These are phyloP conservation scores for Astrothelium macrocarpum DNA, from an alignment of 495 filamentous ascomycete genomes.

Conservation along the genomic window DNA sequence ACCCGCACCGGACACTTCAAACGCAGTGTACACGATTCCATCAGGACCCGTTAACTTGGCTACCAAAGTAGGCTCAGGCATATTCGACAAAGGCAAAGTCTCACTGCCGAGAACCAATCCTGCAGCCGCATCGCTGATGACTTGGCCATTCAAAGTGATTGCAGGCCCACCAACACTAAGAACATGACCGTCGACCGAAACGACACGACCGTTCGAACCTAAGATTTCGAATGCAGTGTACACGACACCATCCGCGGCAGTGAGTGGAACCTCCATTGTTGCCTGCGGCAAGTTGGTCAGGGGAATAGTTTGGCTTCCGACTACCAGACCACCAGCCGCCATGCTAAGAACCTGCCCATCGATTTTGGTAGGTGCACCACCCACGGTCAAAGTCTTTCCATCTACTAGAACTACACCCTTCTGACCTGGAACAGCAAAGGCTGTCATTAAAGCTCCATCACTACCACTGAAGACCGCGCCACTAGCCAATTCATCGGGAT, in stretches of 20 bases:
- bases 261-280: not conserved
- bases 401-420: no score
- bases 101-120: not conserved
- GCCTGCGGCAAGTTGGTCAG: not conserved
- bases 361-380: no score
- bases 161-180: constrained; percentile 19
- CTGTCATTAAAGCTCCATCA: no score
- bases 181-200: constrained; percentile 21
- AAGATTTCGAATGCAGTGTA: not conserved
- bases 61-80: not conserved
- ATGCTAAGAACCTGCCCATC: constrained; percentile 8
- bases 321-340: not conserved
- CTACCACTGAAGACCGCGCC: no score
- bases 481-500: no score
- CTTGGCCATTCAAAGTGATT: constrained; percentile 20
- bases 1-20: not conserved
- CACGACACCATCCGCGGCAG: not conserved
- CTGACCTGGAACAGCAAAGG: no score
- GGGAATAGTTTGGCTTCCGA: not conserved
- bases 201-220: not conserved
- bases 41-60: not conserved
- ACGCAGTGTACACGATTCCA: not conserved
- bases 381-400: no score
- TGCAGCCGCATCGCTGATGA: not conserved
- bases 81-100: not conserved